Evolutionary conservation across 2,329 filamentous ascomycete species (phyloP).

Genomic region (Xylariaceae sp.): DNA sequence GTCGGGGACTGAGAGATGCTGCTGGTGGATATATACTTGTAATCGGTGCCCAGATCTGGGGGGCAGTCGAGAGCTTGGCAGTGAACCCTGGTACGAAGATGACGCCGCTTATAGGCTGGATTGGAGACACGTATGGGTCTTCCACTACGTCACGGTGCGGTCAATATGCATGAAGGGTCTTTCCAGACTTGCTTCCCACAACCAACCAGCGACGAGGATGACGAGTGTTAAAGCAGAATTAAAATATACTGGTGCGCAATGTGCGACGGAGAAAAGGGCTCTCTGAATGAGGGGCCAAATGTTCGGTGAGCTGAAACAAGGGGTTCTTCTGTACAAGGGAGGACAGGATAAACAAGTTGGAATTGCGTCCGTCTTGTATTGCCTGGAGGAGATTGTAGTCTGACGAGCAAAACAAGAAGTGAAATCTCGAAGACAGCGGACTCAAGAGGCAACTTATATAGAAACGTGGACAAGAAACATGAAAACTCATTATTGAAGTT

Average conservation of each 20-base stretch:
- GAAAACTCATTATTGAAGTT: too few relatives aligned
- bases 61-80: slow-evolving; percentile 10
- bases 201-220: slow-evolving; percentile 2
- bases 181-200: slow-evolving; percentile 3
- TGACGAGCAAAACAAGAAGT: too few relatives aligned
- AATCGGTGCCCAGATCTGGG: slow-evolving; percentile 9
- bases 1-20: slow-evolving; percentile 17
- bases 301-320: neutral
- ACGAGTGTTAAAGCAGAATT: neutral
- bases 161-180: slow-evolving; percentile 16
- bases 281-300: neutral
- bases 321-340: neutral
- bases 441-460: too few relatives aligned
- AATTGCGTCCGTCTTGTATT: too few relatives aligned
- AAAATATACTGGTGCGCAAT: neutral
- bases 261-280: neutral
- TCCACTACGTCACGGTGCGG: slow-evolving; percentile 16
- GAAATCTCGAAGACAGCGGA: too few relatives aligned
- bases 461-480: too few relatives aligned
- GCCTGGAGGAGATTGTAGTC: too few relatives aligned
- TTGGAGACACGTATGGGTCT: neutral
- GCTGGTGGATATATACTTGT: slow-evolving; percentile 21
- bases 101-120: neutral
- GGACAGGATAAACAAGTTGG: slow-evolving; percentile 1
- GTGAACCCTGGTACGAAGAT: slow-evolving; percentile 17